Evolutionary conservation across 2,329 filamentous ascomycete species (phyloP).

Genomic region (Ascochyta koolunga): DNA sequence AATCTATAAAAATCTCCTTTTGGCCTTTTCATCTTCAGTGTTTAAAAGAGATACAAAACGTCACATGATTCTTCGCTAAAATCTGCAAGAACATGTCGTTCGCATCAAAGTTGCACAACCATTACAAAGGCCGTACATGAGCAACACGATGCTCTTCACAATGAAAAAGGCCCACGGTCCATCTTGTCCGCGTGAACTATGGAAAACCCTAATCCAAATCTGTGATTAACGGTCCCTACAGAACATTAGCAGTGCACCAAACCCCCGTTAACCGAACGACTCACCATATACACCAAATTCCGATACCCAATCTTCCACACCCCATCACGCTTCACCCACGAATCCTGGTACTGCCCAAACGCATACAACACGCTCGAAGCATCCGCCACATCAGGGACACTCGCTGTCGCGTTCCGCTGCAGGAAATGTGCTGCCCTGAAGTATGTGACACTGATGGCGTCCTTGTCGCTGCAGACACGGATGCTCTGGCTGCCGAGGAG

Average conservation of each 20-base stretch:
- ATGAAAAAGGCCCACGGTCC: no score
- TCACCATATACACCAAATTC: constrained; percentile 11
- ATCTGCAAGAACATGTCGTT: no score
- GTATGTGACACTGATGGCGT: constrained; percentile 4
- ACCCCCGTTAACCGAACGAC: neutral
- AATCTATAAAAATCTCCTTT: no score
- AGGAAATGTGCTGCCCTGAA: constrained; percentile 4
- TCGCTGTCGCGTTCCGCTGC: neutral
- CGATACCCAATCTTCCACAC: constrained; percentile 6
- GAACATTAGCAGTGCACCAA: neutral
- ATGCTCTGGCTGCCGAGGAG: constrained; percentile 7
- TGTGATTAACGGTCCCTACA: neutral
- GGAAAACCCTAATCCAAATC: neutral
- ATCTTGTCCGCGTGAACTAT: no score
- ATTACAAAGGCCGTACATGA: no score
- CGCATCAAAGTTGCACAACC: no score
- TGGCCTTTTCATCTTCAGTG: no score
- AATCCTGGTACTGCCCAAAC: constrained; percentile 14
- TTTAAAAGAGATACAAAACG: no score
- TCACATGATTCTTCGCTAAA: no score
- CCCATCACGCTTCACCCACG: constrained; percentile 5
- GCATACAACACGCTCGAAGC: neutral
- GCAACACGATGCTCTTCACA: no score
- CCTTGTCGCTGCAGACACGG: neutral
- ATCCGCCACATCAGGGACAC: neutral